Conservation (phyloP, 768 basidiomycete genomes). For the Melanogaster broomeanus region DNA sequence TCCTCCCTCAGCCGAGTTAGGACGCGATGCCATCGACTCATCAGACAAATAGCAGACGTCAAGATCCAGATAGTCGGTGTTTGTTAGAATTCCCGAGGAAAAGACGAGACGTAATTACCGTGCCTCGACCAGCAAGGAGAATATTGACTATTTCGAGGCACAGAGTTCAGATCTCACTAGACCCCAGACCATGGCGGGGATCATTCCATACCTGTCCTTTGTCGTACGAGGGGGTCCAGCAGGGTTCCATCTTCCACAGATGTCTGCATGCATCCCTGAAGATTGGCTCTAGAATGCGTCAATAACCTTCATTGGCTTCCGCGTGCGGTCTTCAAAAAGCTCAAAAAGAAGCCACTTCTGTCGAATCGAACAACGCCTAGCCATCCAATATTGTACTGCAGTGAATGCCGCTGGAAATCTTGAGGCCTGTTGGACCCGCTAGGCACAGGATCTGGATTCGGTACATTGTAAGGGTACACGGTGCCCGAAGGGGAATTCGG, state of each 20-base stretch:
- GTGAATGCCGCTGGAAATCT: conserved; percentile 37
- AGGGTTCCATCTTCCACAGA: conserved; percentile 43
- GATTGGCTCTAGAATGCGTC: conserved; percentile 41
- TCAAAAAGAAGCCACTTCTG: conserved; percentile 43
- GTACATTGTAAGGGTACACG: conserved; percentile 39
- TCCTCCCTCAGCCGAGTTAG: conserved; percentile 43
- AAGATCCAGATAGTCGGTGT: conserved; percentile 44
- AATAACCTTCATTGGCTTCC: conserved; percentile 39
- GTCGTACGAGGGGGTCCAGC: conserved; percentile 41
- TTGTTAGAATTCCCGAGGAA: not conserved
- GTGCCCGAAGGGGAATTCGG: conserved; percentile 53
- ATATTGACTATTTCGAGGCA: conserved; percentile 40
- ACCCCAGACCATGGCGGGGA: not conserved
- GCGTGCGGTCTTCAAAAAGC: conserved; percentile 33
- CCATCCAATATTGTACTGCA: conserved; percentile 33
- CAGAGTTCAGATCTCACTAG: not conserved
- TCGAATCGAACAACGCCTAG: conserved; percentile 31
- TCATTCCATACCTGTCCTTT: conserved; percentile 35
- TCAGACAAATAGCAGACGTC: conserved; percentile 46
- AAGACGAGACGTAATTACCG: conserved; percentile 25
- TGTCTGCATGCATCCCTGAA: conserved; percentile 39
- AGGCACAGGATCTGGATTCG: conserved; percentile 4
- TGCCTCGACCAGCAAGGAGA: conserved; percentile 47
- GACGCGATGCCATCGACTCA: conserved; percentile 48
- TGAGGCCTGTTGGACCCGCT: conserved; percentile 14